phyloP scores from a whole-genome alignment of 306 rosid genomes.

The Cucurbita maxima region DNA sequence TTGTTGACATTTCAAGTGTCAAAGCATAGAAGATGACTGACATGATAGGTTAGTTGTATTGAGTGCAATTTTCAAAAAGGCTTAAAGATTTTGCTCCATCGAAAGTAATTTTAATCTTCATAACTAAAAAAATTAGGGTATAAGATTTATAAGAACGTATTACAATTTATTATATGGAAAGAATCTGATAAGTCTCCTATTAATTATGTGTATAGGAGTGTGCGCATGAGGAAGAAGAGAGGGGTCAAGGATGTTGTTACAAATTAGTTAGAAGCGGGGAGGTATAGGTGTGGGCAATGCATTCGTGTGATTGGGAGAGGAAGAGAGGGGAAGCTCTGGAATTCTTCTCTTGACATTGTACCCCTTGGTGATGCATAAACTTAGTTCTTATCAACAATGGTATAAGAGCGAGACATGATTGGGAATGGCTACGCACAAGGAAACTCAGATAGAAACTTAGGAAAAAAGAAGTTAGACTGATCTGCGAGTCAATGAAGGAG shows the following conservation, averaged over 20 bases:
- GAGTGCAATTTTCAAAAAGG: not conserved
- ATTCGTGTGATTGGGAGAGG: not conserved
- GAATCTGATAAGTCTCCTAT: not conserved
- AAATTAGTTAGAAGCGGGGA: not conserved
- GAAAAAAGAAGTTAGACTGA: too few species aligned
- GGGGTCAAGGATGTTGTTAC: not conserved
- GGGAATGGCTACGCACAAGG: too few species aligned
- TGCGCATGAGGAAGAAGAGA: not conserved
- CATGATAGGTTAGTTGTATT: not conserved
- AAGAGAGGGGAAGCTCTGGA: too few species aligned
- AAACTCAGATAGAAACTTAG: too few species aligned
- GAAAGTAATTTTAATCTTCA: not conserved
- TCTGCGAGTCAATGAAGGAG: too few species aligned
- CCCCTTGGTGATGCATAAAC: too few species aligned
- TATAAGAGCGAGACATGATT: too few species aligned
- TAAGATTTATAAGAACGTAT: not conserved
- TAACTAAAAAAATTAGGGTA: not conserved
- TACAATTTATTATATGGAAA: not conserved
- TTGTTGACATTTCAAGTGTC: not conserved
- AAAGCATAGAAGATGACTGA: not conserved
- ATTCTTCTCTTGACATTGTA: too few species aligned
- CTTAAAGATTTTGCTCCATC: slow-evolving; percentile 1
- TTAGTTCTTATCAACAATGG: too few species aligned
- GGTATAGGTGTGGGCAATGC: not conserved
- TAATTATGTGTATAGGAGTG: not conserved